A percentile compares a stretch with the other conserved stretches of the same genome.
Evolutionary conservation across 1,284 basidiomycete species (phyloP).

Genomic region (Pisolithus thermaeus): DNA sequence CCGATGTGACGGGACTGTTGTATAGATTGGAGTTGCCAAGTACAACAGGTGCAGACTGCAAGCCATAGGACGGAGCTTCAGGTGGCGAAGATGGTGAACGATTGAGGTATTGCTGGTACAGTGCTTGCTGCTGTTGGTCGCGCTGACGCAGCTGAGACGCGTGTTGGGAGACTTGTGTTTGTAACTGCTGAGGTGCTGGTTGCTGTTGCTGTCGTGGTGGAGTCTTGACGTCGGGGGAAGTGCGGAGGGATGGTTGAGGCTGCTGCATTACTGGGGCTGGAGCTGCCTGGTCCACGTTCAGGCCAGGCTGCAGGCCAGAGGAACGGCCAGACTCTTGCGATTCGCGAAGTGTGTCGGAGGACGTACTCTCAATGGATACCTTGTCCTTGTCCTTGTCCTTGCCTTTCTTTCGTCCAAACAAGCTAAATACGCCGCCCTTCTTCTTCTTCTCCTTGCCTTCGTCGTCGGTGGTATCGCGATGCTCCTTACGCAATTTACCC

Average conservation of each 20-base stretch:
- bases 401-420: conserved; percentile 67
- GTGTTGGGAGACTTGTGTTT: conserved; percentile 33
- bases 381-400: conserved; percentile 76
- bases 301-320: conserved; percentile 32
- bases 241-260: conserved; percentile 37
- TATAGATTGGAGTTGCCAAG: conserved; percentile 41
- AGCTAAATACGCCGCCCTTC: conserved; percentile 57
- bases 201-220: conserved; percentile 27
- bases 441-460: conserved; percentile 61
- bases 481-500: conserved; percentile 65
- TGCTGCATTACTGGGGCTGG: conserved; percentile 49
- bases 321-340: conserved; percentile 38
- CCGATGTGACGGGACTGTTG: conserved; percentile 29
- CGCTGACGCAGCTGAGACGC: conserved; percentile 73
- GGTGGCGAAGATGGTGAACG: conserved; percentile 72
- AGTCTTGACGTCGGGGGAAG: conserved; percentile 21
- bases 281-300: conserved; percentile 38
- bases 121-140: conserved; percentile 83
- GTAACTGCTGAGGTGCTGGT: conserved; percentile 28
- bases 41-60: conserved; percentile 58
- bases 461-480: conserved; percentile 40
- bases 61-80: conserved; percentile 64
- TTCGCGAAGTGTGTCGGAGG: conserved; percentile 37
- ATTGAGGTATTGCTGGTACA: conserved; percentile 85
- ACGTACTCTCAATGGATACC: conserved; percentile 41